Base-by-base conservation (phyloP, 2,329 filamentous ascomycete genomes). In the Rachicladosporium sp. region DNA sequence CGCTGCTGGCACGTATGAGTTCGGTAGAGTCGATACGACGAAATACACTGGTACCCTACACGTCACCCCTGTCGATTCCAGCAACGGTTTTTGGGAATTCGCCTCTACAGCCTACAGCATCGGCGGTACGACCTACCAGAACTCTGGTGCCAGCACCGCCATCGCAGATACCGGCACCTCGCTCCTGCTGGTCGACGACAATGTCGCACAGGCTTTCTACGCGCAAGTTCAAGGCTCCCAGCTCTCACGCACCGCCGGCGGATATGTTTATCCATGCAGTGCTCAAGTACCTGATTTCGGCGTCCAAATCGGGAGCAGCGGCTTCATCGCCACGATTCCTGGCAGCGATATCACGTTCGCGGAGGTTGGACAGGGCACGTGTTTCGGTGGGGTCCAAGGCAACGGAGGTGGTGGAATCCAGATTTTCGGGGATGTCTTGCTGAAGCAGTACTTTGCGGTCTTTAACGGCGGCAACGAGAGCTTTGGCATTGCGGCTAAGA, bases 71-170 rank as follows among this genome's bases (percentile, higher is more conserved):
- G 68, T 85, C 45, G 73, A 83, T 54, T 68, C 66, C 11, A 68
- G 67, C 8, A 61, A 66, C 29, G 82, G 81, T 6, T 85, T 79
- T 65, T 87, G 82, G 82, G 67, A 80, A 53, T 75, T 84, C 53
- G 53, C 66, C 10, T 75, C 73, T 4, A 65, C 66, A 15, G 63
- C 64, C 34, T 82, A 78, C 52, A 62, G 64, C 11, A 66, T 85
- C 40, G 71, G 67, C 19, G 65, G 65, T 44, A 64, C 73, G 57
- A 64, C 67, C 30, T 69, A 74, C 41, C 63, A 67, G 29, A 74
- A 77, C 60, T 72, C 71, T 7, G 54, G 45, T 45, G 64, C 56
- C 44, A 50, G 54, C 34, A 57, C 62, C 8, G 64, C 63, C 48
- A 69, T 69, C 40, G 65, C 64, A 36, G 66, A 69, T 51, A 69